Evolutionary conservation across 306 rosid species (phyloP).

Genomic region (Comarum palustre): DNA sequence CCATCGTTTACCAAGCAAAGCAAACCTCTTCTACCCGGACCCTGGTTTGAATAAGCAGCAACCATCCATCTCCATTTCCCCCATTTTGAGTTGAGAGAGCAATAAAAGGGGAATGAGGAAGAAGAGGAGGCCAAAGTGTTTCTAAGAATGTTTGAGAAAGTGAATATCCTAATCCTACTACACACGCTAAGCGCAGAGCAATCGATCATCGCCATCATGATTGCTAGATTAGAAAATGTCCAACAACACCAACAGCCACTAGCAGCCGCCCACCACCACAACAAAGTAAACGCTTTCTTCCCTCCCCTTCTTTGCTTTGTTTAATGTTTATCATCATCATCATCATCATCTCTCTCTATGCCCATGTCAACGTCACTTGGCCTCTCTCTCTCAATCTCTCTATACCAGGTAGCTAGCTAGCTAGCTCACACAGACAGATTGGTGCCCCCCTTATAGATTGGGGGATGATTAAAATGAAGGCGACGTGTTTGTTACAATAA

Average conservation of each 20-base stretch:
- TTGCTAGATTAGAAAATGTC: constrained; percentile 15
- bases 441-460: neutral
- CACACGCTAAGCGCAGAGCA: constrained; percentile 19
- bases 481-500: neutral
- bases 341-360: neutral
- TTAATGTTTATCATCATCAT: neutral
- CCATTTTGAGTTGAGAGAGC: neutral
- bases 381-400: constrained; percentile 10
- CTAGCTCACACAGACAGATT: neutral
- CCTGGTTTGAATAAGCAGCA: neutral
- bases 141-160: neutral
- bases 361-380: constrained; percentile 22
- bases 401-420: neutral
- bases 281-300: constrained; percentile 34
- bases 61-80: neutral
- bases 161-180: constrained; percentile 15
- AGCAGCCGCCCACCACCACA: constrained; percentile 37
- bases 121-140: neutral
- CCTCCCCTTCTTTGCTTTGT: neutral
- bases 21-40: neutral
- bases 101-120: neutral
- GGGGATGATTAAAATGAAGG: neutral
- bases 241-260: constrained; percentile 32
- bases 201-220: constrained; percentile 18
- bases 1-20: neutral